Evolutionary conservation across 768 basidiomycete species (phyloP).

Genomic region (Omphalotus guepiniiformis): DNA sequence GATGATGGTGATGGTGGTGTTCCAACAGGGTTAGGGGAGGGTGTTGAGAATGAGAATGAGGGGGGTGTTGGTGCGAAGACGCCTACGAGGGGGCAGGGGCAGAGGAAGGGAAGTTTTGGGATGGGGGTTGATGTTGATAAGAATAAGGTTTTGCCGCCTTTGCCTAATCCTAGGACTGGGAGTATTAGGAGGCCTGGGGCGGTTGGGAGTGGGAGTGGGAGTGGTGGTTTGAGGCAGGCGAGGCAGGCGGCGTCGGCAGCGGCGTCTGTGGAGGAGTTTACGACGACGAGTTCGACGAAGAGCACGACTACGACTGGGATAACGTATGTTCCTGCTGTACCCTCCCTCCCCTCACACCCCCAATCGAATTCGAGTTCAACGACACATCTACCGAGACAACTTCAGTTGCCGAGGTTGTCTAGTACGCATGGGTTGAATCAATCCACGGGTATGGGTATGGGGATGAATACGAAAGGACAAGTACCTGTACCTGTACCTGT

Average conservation of each 20-base stretch:
- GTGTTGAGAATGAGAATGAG: constrained; percentile 8
- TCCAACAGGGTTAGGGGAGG: constrained; percentile 8
- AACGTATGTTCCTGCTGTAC: constrained; percentile 31
- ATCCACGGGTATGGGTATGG: constrained; percentile 11
- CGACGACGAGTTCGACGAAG: constrained; percentile 3
- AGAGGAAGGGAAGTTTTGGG: neutral
- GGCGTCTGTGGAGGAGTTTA: neutral
- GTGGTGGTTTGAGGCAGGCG: neutral
- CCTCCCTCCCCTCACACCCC: constrained; percentile 10
- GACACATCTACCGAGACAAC: constrained; percentile 19
- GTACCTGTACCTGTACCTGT: constrained; percentile 31
- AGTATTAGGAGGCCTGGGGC: constrained; percentile 10
- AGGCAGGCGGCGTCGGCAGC: neutral
- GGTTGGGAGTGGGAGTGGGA: neutral
- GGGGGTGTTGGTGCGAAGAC: too few species aligned
- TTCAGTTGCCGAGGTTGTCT: constrained; percentile 27
- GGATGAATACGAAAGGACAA: constrained; percentile 21
- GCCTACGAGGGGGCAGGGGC: too few species aligned
- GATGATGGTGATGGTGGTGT: constrained; percentile 5
- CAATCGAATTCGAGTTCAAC: constrained; percentile 11
- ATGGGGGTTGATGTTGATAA: constrained; percentile 22
- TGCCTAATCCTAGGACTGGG: constrained; percentile 19
- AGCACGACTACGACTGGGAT: constrained; percentile 15
- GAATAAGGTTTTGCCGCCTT: constrained; percentile 26
- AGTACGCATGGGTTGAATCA: too few species aligned